Percentiles rank a stretch among this genome's conserved stretches.
Evolutionary conservation across 306 rosid genomes (phyloP).

Genomic region (Corylus americana): DNA sequence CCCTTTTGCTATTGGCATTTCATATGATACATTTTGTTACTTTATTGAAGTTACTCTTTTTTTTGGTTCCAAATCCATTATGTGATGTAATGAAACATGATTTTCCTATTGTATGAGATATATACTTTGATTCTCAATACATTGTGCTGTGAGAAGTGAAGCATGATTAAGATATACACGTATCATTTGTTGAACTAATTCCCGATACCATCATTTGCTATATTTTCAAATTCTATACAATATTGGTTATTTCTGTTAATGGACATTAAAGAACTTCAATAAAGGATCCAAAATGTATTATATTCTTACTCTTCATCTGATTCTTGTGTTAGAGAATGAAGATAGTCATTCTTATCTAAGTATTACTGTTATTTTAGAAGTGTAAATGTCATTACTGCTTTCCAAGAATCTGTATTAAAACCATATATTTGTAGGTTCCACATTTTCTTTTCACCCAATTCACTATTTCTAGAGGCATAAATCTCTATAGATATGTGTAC

Average conservation of each 20-base stretch:
- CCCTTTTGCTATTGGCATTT: not conserved
- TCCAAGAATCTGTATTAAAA: not conserved
- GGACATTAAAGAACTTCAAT: not conserved
- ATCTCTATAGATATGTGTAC: not conserved
- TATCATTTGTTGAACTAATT: not conserved
- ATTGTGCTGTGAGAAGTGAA: not conserved
- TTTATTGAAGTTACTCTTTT: not conserved
- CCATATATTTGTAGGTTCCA: not conserved
- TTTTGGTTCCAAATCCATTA: constrained; percentile 13
- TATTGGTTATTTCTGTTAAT: not conserved
- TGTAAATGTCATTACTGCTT: not conserved
- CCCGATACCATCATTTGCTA: too few species aligned
- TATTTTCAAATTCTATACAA: too few species aligned
- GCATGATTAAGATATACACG: not conserved
- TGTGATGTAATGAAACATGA: not conserved
- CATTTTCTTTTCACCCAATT: not conserved
- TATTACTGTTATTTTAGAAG: not conserved
- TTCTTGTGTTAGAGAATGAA: not conserved
- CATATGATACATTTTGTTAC: not conserved
- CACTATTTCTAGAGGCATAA: not conserved
- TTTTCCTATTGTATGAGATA: not conserved
- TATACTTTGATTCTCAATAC: not conserved
- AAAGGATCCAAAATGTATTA: not conserved
- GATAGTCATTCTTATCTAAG: not conserved
- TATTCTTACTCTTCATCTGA: not conserved